These are phyloP conservation scores for Cladophialophora psammophila DNA, from an alignment of 2,329 filamentous ascomycete genomes.

Conservation along the genomic window DNA sequence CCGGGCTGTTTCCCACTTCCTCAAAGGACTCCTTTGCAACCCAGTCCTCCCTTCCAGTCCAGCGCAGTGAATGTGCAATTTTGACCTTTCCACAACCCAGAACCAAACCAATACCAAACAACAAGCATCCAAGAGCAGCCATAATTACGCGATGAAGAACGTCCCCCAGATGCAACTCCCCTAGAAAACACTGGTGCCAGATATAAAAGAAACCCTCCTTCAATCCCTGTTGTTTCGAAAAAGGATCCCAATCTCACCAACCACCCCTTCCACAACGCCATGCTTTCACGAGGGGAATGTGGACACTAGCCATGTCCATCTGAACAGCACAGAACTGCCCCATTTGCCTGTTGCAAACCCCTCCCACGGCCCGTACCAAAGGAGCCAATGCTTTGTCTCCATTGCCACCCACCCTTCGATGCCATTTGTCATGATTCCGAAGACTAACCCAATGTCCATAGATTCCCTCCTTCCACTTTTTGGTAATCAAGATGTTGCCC, in stretches of 20 bases:
- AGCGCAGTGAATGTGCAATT: background rate
- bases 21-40: conserved; percentile 5
- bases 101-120: background rate
- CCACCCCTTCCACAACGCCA: conserved; percentile 26
- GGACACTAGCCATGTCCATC: conserved; percentile 29
- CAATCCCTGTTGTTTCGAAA: background rate
- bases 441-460: conserved; percentile 1
- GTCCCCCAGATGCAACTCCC: background rate
- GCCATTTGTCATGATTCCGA: conserved; percentile 16
- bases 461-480: conserved; percentile 19
- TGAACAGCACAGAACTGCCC: conserved; percentile 20
- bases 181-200: background rate
- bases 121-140: background rate
- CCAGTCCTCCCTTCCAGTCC: background rate
- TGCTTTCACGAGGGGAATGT: conserved; percentile 29
- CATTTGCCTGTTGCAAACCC: conserved; percentile 6
- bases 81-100: background rate
- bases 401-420: background rate
- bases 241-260: conserved; percentile 5
- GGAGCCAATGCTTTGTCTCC: conserved; percentile 1
- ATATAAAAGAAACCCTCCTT: background rate
- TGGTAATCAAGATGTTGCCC: conserved; percentile 24
- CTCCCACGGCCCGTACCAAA: conserved; percentile 3
- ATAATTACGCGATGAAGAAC: conserved; percentile 20
- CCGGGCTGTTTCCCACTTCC: conserved; percentile 11